Evolutionary conservation across 2,329 filamentous ascomycete species (phyloP).

Genomic region (Dothistroma pini): DNA sequence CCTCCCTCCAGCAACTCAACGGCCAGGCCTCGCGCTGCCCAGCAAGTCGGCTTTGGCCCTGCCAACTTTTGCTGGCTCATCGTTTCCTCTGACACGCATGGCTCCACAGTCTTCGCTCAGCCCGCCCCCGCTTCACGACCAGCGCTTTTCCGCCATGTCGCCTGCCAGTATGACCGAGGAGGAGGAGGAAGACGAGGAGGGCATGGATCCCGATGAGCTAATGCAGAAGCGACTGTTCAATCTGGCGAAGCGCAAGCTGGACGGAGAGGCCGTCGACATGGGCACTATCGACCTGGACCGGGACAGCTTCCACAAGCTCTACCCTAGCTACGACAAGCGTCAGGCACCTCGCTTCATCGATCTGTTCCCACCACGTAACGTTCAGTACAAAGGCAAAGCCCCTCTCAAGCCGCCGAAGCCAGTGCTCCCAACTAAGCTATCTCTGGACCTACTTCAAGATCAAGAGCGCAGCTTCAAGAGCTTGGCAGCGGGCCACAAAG

Average conservation of each 20-base stretch:
- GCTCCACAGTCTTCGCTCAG: conserved; percentile 23
- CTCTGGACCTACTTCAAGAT: conserved; percentile 78
- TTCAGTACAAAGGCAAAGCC: conserved; percentile 72
- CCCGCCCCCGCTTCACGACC: conserved; percentile 25
- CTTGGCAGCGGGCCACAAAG: conserved; percentile 48
- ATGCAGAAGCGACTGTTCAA: conserved; percentile 34
- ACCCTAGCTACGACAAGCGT: conserved; percentile 74
- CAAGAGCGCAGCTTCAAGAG: conserved; percentile 82
- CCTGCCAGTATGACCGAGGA: conserved; percentile 21
- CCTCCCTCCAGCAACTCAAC: conserved; percentile 21
- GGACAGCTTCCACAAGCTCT: conserved; percentile 74
- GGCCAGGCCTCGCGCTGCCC: conserved; percentile 32
- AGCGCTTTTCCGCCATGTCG: conserved; percentile 23
- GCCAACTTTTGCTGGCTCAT: conserved; percentile 17
- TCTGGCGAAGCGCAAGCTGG: conserved; percentile 21
- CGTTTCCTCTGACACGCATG: conserved; percentile 2
- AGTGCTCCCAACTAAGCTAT: conserved; percentile 81
- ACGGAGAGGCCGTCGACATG: conserved; percentile 26
- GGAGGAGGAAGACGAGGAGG: conserved; percentile 28
- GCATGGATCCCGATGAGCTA: conserved; percentile 25
- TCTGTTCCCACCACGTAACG: conserved; percentile 75
- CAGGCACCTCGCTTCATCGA: conserved; percentile 75
- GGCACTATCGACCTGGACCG: conserved; percentile 58
- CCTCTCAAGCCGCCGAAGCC: conserved; percentile 76
- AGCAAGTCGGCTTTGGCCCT: conserved; percentile 30